A percentile compares a stretch with the other conserved stretches of the same genome.
phyloP scores from a whole-genome alignment of 73 alveolate species.

The Stentor roeselii region DNA sequence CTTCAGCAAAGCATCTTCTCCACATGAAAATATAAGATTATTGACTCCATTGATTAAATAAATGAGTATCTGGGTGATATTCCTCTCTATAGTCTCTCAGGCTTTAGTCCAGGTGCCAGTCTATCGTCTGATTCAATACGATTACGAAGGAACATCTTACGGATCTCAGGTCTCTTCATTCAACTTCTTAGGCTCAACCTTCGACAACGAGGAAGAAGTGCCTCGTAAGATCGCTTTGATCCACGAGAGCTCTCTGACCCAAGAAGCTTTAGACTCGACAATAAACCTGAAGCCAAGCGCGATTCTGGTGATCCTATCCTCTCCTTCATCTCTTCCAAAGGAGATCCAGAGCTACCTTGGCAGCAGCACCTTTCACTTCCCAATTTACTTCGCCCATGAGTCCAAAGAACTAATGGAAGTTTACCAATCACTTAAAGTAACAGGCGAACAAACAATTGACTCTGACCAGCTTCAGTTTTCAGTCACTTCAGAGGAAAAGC shows the following conservation, averaged over 20 bases:
- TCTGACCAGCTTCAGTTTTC: conserved; percentile 25
- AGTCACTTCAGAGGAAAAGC: neutral
- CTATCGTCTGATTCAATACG: conserved; percentile 29
- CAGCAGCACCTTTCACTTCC: conserved; percentile 8
- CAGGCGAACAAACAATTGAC: conserved; percentile 11
- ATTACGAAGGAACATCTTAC: conserved; percentile 14
- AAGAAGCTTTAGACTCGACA: neutral
- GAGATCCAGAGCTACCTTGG: conserved; percentile 11
- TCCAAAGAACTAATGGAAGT: neutral
- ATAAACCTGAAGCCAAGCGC: conserved; percentile 23
- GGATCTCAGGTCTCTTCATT: conserved; percentile 27
- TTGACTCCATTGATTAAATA: too few species aligned
- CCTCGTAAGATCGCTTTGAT: conserved; percentile 14
- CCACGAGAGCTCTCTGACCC: neutral
- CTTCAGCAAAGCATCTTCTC: conserved; percentile 14
- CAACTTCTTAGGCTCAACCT: conserved; percentile 21
- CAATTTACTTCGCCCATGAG: conserved; percentile 7
- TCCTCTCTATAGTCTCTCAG: too few species aligned
- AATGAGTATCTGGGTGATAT: too few species aligned
- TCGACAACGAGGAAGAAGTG: neutral
- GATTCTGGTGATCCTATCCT: conserved; percentile 1
- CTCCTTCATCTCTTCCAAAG: neutral
- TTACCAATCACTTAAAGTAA: neutral
- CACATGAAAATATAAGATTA: too few species aligned
- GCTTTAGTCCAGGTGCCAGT: conserved; percentile 23